phyloP scores from a whole-genome alignment of 164 flowering plant genomes.

The Dillenia suffruticosa region DNA sequence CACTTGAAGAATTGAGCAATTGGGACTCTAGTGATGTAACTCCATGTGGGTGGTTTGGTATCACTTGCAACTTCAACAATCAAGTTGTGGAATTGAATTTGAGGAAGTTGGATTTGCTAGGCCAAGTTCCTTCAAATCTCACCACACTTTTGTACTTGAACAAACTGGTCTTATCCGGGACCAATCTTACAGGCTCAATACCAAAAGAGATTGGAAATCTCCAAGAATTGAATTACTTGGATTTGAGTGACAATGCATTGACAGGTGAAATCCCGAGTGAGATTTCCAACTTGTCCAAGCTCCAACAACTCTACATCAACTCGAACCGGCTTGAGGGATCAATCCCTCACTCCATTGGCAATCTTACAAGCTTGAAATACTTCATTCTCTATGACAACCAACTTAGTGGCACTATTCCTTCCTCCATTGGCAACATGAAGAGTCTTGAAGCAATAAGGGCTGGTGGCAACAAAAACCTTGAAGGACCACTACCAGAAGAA shows the following conservation, averaged over 20 bases:
- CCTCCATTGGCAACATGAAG: slow-evolving; percentile 51
- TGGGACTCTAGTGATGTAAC: slow-evolving; percentile 44
- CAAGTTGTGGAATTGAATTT: slow-evolving; percentile 45
- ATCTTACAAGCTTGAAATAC: slow-evolving; percentile 41
- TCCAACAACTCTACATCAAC: slow-evolving; percentile 46
- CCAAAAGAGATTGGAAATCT: slow-evolving; percentile 42
- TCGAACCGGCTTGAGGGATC: slow-evolving; percentile 60
- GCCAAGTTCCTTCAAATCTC: slow-evolving; percentile 45
- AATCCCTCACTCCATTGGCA: slow-evolving; percentile 55
- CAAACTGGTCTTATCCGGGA: slow-evolving; percentile 48
- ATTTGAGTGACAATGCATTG: slow-evolving; percentile 59
- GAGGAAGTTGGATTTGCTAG: slow-evolving; percentile 53
- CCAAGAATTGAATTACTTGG: slow-evolving; percentile 32
- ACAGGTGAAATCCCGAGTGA: slow-evolving; percentile 62
- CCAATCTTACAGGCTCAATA: slow-evolving; percentile 70
- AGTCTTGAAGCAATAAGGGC: slow-evolving; percentile 52
- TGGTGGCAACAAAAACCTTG: slow-evolving; percentile 78
- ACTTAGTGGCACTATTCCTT: slow-evolving; percentile 60
- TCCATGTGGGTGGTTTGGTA: slow-evolving; percentile 67
- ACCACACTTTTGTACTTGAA: slow-evolving; percentile 36
- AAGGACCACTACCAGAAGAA: slow-evolving; percentile 59
- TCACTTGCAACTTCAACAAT: slow-evolving; percentile 41
- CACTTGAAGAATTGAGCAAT: slow-evolving; percentile 22
- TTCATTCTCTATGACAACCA: slow-evolving; percentile 67
- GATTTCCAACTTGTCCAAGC: slow-evolving; percentile 40